Conservation (phyloP, 2,329 filamentous ascomycete genomes). For the Microsporum audouinii region DNA sequence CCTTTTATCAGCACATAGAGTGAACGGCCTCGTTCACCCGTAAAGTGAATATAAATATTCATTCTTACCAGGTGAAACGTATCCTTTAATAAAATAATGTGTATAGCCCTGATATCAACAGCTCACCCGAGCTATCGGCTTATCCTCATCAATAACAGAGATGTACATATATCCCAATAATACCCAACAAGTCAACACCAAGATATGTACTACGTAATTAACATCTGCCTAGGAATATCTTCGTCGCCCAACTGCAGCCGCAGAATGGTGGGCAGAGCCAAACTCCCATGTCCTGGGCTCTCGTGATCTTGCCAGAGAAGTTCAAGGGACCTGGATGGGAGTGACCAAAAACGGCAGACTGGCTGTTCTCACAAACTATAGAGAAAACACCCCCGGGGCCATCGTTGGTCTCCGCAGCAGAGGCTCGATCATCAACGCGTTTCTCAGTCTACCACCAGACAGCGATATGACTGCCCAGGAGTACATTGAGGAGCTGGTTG, state of each 20-base stretch:
- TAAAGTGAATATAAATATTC: neutral
- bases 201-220: neutral
- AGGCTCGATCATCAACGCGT: constrained; percentile 50
- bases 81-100: constrained; percentile 43
- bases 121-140: constrained; percentile 64
- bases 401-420: constrained; percentile 41
- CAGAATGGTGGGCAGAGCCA: constrained; percentile 49
- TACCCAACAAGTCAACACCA: neutral
- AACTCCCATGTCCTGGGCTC: constrained; percentile 47
- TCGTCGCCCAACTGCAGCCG: constrained; percentile 47
- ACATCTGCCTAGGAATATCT: constrained; percentile 45
- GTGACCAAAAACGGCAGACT: constrained; percentile 50
- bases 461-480: constrained; percentile 34
- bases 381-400: constrained; percentile 40
- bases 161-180: constrained; percentile 36
- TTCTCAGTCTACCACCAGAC: constrained; percentile 38
- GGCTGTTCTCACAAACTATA: constrained; percentile 54
- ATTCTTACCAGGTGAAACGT: neutral
- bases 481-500: constrained; percentile 45
- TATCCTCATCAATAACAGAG: constrained; percentile 66
- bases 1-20: neutral
- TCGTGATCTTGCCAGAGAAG: constrained; percentile 48
- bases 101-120: constrained; percentile 65
- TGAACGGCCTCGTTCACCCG: neutral
- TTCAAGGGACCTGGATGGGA: constrained; percentile 54